These are phyloP conservation scores for Zygotorulaspora sp. DNA, from an alignment of 805 yeast genomes.

Conservation along the genomic window DNA sequence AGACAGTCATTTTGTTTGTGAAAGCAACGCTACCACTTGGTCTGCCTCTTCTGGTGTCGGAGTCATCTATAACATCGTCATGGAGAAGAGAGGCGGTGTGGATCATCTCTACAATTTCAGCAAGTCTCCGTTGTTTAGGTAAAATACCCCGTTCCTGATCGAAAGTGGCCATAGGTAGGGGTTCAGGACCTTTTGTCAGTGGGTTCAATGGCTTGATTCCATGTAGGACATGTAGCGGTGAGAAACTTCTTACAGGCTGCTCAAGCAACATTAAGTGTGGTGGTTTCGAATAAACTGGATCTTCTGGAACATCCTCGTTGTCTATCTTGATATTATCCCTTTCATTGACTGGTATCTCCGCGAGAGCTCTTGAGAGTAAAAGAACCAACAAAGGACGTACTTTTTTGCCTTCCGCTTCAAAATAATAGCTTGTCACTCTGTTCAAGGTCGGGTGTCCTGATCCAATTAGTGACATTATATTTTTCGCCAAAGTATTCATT, in stretches of 20 bases:
- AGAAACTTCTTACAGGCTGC: slow-evolving; percentile 45
- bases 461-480: slow-evolving; percentile 82
- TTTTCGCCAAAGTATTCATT: slow-evolving; percentile 82
- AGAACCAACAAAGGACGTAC: slow-evolving; percentile 88
- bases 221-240: slow-evolving; percentile 79
- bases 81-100: slow-evolving; percentile 94
- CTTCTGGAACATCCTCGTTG: slow-evolving; percentile 59
- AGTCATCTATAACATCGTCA: slow-evolving; percentile 92
- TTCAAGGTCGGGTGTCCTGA: slow-evolving; percentile 92
- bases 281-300: slow-evolving; percentile 56
- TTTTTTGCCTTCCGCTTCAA: slow-evolving; percentile 94
- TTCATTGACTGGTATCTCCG: slow-evolving; percentile 64
- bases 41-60: slow-evolving; percentile 83
- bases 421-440: slow-evolving; percentile 89
- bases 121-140: slow-evolving; percentile 91
- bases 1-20: slow-evolving; percentile 93
- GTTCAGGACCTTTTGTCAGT: slow-evolving; percentile 71
- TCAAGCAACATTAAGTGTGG: slow-evolving; percentile 57
- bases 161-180: slow-evolving; percentile 48
- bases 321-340: slow-evolving; percentile 64
- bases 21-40: slow-evolving; percentile 92
- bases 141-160: slow-evolving; percentile 67
- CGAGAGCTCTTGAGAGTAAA: slow-evolving; percentile 73
- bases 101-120: slow-evolving; percentile 97
- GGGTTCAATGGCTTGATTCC: slow-evolving; percentile 95